These are phyloP conservation scores for Diacronema lutheri DNA, from an alignment of 78 protist genomes.

Conservation along the genomic window DNA sequence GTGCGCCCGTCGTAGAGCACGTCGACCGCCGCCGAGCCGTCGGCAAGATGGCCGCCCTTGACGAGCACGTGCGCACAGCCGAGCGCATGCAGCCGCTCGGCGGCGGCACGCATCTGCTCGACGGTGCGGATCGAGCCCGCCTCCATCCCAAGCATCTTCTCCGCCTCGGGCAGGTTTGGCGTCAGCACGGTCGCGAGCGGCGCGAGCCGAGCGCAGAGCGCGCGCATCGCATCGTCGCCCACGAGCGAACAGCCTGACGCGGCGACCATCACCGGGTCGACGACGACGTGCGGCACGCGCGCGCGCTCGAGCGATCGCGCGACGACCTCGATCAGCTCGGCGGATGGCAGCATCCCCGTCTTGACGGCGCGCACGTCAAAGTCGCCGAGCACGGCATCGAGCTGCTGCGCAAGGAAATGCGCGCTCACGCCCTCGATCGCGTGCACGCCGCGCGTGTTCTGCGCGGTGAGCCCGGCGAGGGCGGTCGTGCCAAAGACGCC, in stretches of 20 bases:
- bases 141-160: neutral
- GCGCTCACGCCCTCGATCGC: neutral
- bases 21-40: neutral
- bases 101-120: neutral
- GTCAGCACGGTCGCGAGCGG: neutral
- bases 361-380: slow-evolving; percentile 20
- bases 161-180: slow-evolving; percentile 17
- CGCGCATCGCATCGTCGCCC: neutral
- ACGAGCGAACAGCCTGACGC: slow-evolving; percentile 25
- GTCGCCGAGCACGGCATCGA: slow-evolving; percentile 13
- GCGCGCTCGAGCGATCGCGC: neutral
- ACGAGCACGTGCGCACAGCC: neutral
- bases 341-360: slow-evolving; percentile 44
- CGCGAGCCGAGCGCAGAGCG: neutral
- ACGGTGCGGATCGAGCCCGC: too few species aligned
- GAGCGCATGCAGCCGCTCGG: neutral
- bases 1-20: neutral
- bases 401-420: neutral
- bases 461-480: slow-evolving; percentile 46
- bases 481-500: slow-evolving; percentile 37
- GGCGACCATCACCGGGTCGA: slow-evolving; percentile 52
- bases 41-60: slow-evolving; percentile 10
- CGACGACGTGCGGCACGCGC: neutral
- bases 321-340: neutral
- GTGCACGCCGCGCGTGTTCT: slow-evolving; percentile 40